phyloP scores from a whole-genome alignment of 2,329 filamentous ascomycete species.

The Colletotrichum sublineola region DNA sequence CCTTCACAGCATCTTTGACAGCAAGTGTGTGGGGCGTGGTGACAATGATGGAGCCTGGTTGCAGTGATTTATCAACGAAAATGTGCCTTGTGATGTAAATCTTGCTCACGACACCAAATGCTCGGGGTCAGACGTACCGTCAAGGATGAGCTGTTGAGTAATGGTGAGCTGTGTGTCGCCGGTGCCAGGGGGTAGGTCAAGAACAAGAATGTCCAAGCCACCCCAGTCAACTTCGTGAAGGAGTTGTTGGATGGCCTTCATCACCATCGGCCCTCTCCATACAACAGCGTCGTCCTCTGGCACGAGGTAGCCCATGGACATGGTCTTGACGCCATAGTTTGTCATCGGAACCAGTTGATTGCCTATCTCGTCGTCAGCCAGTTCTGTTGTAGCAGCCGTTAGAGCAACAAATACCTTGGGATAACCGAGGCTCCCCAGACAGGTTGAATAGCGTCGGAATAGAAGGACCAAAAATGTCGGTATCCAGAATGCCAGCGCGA shows the following conservation, averaged over 20 bases:
- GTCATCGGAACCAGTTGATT: slow-evolving; percentile 88
- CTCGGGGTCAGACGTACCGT: slow-evolving; percentile 67
- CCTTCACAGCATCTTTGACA: slow-evolving; percentile 90
- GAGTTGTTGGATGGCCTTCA: slow-evolving; percentile 95
- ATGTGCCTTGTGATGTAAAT: not conserved
- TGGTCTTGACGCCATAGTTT: slow-evolving; percentile 96
- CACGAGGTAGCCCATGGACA: slow-evolving; percentile 98
- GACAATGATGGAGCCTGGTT: slow-evolving; percentile 82
- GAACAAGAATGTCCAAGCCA: slow-evolving; percentile 85
- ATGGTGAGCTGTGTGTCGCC: slow-evolving; percentile 98
- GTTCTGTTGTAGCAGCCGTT: not conserved
- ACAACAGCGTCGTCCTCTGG: slow-evolving; percentile 85
- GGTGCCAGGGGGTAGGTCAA: slow-evolving; percentile 94
- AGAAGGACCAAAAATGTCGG: slow-evolving; percentile 96
- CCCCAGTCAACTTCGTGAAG: slow-evolving; percentile 97
- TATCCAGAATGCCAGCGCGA: slow-evolving; percentile 89
- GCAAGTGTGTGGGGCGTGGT: slow-evolving; percentile 95
- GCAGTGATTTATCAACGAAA: slow-evolving; percentile 1
- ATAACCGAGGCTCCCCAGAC: slow-evolving; percentile 81
- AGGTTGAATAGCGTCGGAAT: slow-evolving; percentile 92
- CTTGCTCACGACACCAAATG: not conserved
- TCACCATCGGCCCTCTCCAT: slow-evolving; percentile 97
- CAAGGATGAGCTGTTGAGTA: slow-evolving; percentile 90
- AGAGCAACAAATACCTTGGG: slow-evolving; percentile 67
- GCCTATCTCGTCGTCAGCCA: slow-evolving; percentile 58